Evolutionary conservation across 805 yeast genomes (phyloP), one percentile per base, ranked within the genome.

Genomic region (Ogataea pilisensis): DNA sequence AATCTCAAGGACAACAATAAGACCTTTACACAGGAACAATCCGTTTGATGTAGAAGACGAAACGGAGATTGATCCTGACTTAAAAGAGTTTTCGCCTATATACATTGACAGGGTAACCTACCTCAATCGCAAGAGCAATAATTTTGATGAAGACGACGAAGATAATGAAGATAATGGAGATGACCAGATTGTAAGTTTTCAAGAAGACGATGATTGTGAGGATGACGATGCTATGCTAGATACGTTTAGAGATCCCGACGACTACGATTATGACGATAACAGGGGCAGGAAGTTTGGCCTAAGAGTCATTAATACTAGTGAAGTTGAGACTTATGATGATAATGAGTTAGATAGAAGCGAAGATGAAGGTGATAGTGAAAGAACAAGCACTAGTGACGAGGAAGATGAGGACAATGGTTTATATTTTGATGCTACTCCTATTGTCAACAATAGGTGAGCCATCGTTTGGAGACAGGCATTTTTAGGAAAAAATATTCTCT

Each of bases 291-390:
- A 7, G 11, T 22, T 11, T 14, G 35, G 36, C 2, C 21, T 41
- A 14, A 32, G 41, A 7, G 44, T 41, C 19, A 35, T 41, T 24
- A 41, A 41, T 29, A 19, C 28, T n/a, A 14, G 24, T 13, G 22
- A 31, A 14, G 34, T 13, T 26, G 29, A 19, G 12, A 27, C 16
- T 4, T 22, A 13, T 16, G 34, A 29, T 13, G 14, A 7, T 24
- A 24, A n/a, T n/a, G n/a, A n/a, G 26, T 24, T 24, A 24, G 26
- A 24, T 24, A 24, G 9, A 8, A 24, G 11, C n/a, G n/a, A n/a
- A 18, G 26, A 31, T 19, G 25, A 27, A 9, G 22, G 19, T 4
- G 24, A 12, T 12, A 27, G 28, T 11, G n/a, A 6, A 27, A 27
- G n/a, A n/a, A 27, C 16, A 12, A 27, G n/a, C 8, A n/a, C 30